These are phyloP conservation scores for Botryobasidium botryosum DNA, from an alignment of 768 basidiomycete species.

Conservation along the genomic window DNA sequence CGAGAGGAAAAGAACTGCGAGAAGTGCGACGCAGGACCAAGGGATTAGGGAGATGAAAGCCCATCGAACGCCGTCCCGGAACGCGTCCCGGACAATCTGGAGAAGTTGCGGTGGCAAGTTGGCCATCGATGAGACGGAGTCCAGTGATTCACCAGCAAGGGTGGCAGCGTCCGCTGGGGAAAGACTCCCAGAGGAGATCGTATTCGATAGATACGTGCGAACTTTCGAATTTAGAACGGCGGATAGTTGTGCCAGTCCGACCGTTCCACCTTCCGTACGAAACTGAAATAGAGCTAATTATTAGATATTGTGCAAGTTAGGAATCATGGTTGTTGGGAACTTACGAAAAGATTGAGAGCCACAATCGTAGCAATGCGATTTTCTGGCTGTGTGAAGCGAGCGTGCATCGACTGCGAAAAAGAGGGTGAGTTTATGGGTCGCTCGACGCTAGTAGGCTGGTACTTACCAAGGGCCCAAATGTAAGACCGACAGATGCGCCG, in stretches of 20 bases:
- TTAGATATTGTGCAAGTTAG: background rate
- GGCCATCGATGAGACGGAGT: slow-evolving; percentile 21
- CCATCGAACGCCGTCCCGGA: slow-evolving; percentile 27
- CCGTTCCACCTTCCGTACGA: slow-evolving; percentile 32
- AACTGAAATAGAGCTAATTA: slow-evolving; percentile 19
- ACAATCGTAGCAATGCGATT: slow-evolving; percentile 28
- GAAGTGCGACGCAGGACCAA: slow-evolving; percentile 25
- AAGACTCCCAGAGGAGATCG: background rate
- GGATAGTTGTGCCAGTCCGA: slow-evolving; percentile 36
- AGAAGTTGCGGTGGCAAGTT: slow-evolving; percentile 23
- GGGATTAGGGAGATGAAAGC: slow-evolving; percentile 33
- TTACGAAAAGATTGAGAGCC: slow-evolving; percentile 29
- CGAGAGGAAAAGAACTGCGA: slow-evolving; percentile 25
- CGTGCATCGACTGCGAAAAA: slow-evolving; percentile 15
- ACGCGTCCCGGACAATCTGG: slow-evolving; percentile 25
- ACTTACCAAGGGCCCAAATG: background rate
- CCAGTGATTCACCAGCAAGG: slow-evolving; percentile 11
- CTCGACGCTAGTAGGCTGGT: background rate
- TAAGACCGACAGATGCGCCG: background rate
- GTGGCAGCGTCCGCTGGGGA: background rate
- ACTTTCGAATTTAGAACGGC: slow-evolving; percentile 32
- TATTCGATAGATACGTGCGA: slow-evolving; percentile 17
- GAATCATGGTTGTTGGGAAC: slow-evolving; percentile 12
- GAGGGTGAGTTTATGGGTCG: background rate
- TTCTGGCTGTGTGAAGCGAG: slow-evolving; percentile 27